phyloP scores from a whole-genome alignment of 2,329 filamentous ascomycete genomes.

The Pseudogymnoascus sp. region DNA sequence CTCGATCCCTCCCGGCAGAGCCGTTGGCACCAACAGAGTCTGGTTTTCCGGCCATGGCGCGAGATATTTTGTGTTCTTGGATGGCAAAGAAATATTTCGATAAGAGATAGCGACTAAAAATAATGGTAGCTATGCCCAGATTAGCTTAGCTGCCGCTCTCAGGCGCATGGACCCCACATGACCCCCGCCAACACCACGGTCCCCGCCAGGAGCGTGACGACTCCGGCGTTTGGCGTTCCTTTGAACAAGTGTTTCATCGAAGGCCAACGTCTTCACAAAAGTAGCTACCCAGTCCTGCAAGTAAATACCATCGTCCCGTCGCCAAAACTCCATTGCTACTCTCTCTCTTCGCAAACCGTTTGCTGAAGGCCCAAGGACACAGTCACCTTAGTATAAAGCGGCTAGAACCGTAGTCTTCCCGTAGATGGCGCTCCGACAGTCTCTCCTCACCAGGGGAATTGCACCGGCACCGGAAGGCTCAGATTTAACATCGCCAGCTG shows the following conservation, averaged over 20 bases:
- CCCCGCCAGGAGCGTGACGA: conserved; percentile 2
- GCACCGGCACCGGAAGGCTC: conserved; percentile 52
- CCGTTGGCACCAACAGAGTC: not conserved
- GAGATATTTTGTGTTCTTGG: not conserved
- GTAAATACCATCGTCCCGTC: not conserved
- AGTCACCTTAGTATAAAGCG: conserved; percentile 7
- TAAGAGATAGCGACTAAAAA: conserved; percentile 8
- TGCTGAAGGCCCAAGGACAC: not conserved
- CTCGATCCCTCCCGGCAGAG: not conserved
- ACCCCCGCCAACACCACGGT: not conserved
- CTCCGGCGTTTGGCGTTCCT: conserved; percentile 7
- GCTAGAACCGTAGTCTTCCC: conserved; percentile 7
- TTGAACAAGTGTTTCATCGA: conserved; percentile 3
- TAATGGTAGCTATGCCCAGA: not conserved
- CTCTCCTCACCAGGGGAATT: conserved; percentile 54
- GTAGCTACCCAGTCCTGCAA: not conserved
- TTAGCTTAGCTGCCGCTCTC: not conserved
- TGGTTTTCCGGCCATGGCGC: conserved; percentile 3
- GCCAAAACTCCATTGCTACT: not conserved
- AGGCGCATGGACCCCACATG: conserved; percentile 5
- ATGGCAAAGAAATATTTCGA: conserved; percentile 6
- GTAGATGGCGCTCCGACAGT: conserved; percentile 47
- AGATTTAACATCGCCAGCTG: conserved; percentile 60
- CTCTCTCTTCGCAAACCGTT: not conserved
- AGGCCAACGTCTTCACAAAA: not conserved